phyloP scores from a whole-genome alignment of 148 eudicot genomes.

The Arbutus unedo region DNA sequence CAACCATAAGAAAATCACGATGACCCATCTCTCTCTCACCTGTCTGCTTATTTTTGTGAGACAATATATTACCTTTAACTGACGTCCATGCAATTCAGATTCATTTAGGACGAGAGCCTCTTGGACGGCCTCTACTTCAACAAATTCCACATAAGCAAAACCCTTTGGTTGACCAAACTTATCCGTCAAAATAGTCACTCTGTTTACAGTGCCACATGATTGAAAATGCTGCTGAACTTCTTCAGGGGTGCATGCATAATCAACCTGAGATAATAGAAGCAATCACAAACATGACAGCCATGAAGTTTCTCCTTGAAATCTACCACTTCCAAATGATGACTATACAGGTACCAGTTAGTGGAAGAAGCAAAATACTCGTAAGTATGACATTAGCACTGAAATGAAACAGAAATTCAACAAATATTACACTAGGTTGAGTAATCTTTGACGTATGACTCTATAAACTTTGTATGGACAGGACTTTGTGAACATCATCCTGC shows the following conservation, averaged over 20 bases:
- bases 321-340: neutral
- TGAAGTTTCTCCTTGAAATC: neutral
- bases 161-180: constrained; percentile 98
- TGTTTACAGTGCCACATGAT: constrained; percentile 81
- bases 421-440: neutral
- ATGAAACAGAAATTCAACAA: neutral
- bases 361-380: neutral
- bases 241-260: constrained; percentile 97
- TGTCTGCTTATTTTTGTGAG: neutral
- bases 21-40: neutral
- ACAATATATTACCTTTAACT: constrained; percentile 57
- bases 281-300: neutral
- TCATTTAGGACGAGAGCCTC: constrained; percentile 79
- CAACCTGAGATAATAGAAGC: constrained; percentile 56
- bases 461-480: neutral
- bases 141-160: constrained; percentile 93
- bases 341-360: neutral
- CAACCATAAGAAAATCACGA: constrained; percentile 2
- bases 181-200: constrained; percentile 88
- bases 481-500: neutral
- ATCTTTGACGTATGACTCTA: neutral
- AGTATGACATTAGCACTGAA: neutral
- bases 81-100: constrained; percentile 96
- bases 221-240: constrained; percentile 99
- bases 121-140: constrained; percentile 82